Evolutionary conservation across 2,329 filamentous ascomycete species (phyloP).

Genomic region (Xenoacremonium recifei): DNA sequence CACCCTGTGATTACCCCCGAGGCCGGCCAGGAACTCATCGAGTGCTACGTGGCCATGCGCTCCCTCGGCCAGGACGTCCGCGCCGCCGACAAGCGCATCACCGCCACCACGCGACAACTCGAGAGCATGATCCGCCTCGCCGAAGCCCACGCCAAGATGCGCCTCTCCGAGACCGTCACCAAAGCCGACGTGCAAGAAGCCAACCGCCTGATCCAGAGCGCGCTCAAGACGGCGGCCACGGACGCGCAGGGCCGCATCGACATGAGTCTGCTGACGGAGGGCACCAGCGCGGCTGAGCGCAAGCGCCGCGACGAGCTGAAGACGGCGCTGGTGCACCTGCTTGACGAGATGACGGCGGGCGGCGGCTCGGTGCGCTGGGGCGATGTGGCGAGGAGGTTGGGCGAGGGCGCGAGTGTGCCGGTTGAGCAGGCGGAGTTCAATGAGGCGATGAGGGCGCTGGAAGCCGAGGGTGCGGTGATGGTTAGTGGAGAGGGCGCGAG

Average conservation of each 20-base stretch:
- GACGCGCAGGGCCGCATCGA: slow-evolving; percentile 92
- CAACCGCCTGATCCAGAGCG: slow-evolving; percentile 86
- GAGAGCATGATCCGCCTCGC: slow-evolving; percentile 98
- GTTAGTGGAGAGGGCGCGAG: slow-evolving; percentile 82
- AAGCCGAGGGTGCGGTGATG: slow-evolving; percentile 81
- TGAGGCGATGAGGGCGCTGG: slow-evolving; percentile 75
- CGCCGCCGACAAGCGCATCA: slow-evolving; percentile 90
- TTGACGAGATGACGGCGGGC: slow-evolving; percentile 77
- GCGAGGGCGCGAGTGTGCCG: slow-evolving; percentile 67
- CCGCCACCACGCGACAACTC: slow-evolving; percentile 91
- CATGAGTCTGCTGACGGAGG: slow-evolving; percentile 92
- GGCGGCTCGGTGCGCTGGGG: slow-evolving; percentile 70
- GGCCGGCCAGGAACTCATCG: slow-evolving; percentile 80
- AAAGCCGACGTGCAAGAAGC: slow-evolving; percentile 84
- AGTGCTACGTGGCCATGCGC: slow-evolving; percentile 91
- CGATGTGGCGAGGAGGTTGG: slow-evolving; percentile 73
- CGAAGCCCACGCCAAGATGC: slow-evolving; percentile 98
- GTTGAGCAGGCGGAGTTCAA: slow-evolving; percentile 80
- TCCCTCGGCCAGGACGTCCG: slow-evolving; percentile 87
- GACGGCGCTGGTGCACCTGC: slow-evolving; percentile 66
- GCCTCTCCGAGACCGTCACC: slow-evolving; percentile 73
- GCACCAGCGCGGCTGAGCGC: slow-evolving; percentile 85
- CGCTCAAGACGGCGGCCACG: slow-evolving; percentile 95
- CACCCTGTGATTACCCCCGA: slow-evolving; percentile 79
- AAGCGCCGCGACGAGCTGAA: slow-evolving; percentile 82